phyloP scores from a whole-genome alignment of 2,329 filamentous ascomycete genomes.

The Dactylellina drechsleri region DNA sequence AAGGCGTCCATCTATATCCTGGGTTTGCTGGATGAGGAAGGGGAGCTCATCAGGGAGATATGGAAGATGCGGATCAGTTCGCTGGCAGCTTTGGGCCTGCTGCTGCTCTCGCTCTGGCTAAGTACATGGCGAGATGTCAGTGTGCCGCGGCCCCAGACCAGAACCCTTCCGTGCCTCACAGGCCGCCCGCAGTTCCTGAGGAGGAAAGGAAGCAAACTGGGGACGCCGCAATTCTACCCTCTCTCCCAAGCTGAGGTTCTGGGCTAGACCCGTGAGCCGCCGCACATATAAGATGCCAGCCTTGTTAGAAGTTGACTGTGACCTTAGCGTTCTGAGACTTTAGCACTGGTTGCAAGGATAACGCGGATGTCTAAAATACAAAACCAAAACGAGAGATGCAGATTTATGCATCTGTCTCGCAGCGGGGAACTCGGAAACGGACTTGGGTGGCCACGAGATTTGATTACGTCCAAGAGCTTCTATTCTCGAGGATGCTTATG shows the following conservation, averaged over 20 bases:
- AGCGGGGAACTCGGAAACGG: slow-evolving; percentile 54
- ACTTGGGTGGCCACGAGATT: slow-evolving; percentile 40
- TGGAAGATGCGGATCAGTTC: slow-evolving; percentile 7
- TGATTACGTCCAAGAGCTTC: slow-evolving; percentile 17
- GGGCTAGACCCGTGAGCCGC: slow-evolving; percentile 15
- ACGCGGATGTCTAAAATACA: slow-evolving; percentile 36
- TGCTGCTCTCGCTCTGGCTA: slow-evolving; percentile 1
- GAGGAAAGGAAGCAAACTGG: background rate
- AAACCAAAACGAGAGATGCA: slow-evolving; percentile 22
- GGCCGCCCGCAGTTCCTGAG: slow-evolving; percentile 10
- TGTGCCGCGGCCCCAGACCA: background rate
- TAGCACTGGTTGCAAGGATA: slow-evolving; percentile 24
- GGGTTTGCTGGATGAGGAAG: slow-evolving; percentile 27
- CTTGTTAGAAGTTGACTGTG: slow-evolving; percentile 35
- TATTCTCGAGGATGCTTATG: slow-evolving; percentile 11
- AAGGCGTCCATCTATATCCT: slow-evolving; percentile 27
- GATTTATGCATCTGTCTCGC: slow-evolving; percentile 45
- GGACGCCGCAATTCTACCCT: too few relatives aligned
- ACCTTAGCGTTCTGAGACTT: slow-evolving; percentile 31
- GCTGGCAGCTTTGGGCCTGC: background rate
- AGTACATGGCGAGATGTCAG: slow-evolving; percentile 16
- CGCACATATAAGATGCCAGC: slow-evolving; percentile 17
- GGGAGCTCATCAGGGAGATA: slow-evolving; percentile 34
- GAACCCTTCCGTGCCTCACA: background rate
- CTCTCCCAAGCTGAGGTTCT: background rate